phyloP scores from a whole-genome alignment of 805 yeast species.

The Candida fluviatilis region DNA sequence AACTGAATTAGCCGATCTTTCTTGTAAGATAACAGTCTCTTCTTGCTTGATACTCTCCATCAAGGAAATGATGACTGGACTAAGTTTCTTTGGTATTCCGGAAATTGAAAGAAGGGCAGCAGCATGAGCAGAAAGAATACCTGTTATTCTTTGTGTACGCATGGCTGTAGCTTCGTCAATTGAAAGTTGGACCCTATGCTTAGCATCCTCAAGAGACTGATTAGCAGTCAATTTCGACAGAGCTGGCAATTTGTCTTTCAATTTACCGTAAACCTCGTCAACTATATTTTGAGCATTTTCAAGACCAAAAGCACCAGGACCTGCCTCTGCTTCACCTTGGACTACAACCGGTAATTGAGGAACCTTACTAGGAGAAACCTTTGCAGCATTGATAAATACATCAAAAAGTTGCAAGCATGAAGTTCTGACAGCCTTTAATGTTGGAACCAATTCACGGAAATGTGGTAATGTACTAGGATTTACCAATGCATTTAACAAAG shows the following conservation, averaged over 20 bases:
- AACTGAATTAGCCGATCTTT: constrained; percentile 65
- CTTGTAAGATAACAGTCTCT: constrained; percentile 60
- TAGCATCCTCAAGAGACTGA: constrained; percentile 75
- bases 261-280: constrained; percentile 59
- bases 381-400: constrained; percentile 73
- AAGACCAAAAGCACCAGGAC: constrained; percentile 85
- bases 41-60: constrained; percentile 92
- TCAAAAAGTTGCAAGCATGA: constrained; percentile 81
- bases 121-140: constrained; percentile 73
- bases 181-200: constrained; percentile 59
- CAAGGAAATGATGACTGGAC: constrained; percentile 80
- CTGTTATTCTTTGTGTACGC: constrained; percentile 44
- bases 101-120: constrained; percentile 62
- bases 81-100: constrained; percentile 80
- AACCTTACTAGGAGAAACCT: constrained; percentile 61
- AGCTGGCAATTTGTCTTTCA: constrained; percentile 60
- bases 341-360: constrained; percentile 87
- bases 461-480: constrained; percentile 46
- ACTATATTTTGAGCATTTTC: constrained; percentile 70
- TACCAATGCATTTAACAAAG: constrained; percentile 34
- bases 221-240: constrained; percentile 66
- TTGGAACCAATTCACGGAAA: constrained; percentile 83
- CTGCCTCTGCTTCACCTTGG: constrained; percentile 92
- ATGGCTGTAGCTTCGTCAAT: constrained; percentile 64
- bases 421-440: constrained; percentile 77